Percentiles rank a stretch among this genome's conserved stretches.
Evolutionary conservation across 2,329 filamentous ascomycete species (phyloP).

Genomic region (Xylaria sp.): DNA sequence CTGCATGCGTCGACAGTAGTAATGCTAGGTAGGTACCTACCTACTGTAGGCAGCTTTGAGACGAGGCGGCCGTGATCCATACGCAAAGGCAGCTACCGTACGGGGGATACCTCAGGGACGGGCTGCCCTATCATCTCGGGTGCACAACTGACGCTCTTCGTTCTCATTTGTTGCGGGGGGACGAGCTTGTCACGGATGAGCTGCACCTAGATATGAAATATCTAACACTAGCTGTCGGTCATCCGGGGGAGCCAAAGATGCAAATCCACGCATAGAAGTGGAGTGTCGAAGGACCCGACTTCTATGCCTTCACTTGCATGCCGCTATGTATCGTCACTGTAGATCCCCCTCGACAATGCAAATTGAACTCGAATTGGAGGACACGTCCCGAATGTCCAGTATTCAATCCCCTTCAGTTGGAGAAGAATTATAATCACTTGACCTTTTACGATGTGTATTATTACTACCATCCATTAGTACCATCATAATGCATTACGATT

Average conservation of each 20-base stretch:
- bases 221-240: slow-evolving; percentile 17
- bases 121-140: slow-evolving; percentile 20
- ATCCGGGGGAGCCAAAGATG: slow-evolving; percentile 21
- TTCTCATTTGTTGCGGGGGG: slow-evolving; percentile 13
- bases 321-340: slow-evolving; percentile 9
- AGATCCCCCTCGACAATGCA: slow-evolving; percentile 10
- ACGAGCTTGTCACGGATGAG: slow-evolving; percentile 12
- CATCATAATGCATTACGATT: background rate
- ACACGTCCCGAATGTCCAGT: background rate
- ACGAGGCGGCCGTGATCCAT: slow-evolving; percentile 16
- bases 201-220: slow-evolving; percentile 14
- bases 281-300: background rate
- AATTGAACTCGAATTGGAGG: too few species aligned
- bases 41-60: background rate
- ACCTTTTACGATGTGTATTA: background rate
- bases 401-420: background rate
- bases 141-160: slow-evolving; percentile 1
- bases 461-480: background rate
- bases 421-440: background rate
- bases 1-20: slow-evolving; percentile 20
- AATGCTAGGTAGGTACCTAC: background rate
- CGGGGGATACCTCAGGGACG: background rate
- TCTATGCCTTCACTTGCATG: slow-evolving; percentile 11
- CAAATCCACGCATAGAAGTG: slow-evolving; percentile 9
- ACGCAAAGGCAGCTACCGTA: background rate